phyloP scores from a whole-genome alignment of 345 rosid species.

The Lepidium aucheri region DNA sequence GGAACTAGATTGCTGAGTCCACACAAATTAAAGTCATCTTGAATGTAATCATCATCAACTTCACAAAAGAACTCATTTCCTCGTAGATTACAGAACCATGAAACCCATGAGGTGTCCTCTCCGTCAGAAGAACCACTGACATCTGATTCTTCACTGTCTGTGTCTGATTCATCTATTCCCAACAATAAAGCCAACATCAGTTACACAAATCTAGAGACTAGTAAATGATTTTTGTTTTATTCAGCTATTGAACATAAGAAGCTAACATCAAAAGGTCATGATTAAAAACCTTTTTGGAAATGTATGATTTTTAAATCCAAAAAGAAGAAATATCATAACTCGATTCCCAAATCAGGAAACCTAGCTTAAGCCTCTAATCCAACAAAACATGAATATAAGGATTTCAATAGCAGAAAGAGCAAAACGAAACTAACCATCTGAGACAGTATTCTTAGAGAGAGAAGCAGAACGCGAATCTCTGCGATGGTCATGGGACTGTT shows the following conservation, averaged over 20 bases:
- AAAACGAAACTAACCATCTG: constrained; percentile 40
- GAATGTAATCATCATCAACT: constrained; percentile 95
- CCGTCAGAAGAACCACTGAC: constrained; percentile 96
- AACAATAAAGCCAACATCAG: constrained; percentile 4
- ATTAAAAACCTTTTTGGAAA: not conserved
- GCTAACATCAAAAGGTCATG: not conserved
- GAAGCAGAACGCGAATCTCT: constrained; percentile 48
- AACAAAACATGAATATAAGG: not conserved
- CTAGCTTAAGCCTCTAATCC: not conserved
- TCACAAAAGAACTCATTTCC: constrained; percentile 98
- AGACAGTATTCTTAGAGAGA: constrained; percentile 43
- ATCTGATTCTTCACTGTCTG: constrained; percentile 89
- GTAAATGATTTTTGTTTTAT: not conserved
- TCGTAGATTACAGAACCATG: constrained; percentile 84
- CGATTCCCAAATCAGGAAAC: constrained; percentile 1
- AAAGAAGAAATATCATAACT: not conserved
- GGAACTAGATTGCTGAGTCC: constrained; percentile 88
- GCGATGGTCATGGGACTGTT: constrained; percentile 39
- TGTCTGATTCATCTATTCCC: constrained; percentile 69
- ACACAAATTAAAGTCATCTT: constrained; percentile 92
- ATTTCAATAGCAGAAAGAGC: not conserved
- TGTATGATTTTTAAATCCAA: not conserved
- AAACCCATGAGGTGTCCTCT: constrained; percentile 88
- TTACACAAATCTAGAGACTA: not conserved
- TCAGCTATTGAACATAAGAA: not conserved